Base-by-base conservation (phyloP, 2,329 filamentous ascomycete species). In the Alternaria ethzedia region DNA sequence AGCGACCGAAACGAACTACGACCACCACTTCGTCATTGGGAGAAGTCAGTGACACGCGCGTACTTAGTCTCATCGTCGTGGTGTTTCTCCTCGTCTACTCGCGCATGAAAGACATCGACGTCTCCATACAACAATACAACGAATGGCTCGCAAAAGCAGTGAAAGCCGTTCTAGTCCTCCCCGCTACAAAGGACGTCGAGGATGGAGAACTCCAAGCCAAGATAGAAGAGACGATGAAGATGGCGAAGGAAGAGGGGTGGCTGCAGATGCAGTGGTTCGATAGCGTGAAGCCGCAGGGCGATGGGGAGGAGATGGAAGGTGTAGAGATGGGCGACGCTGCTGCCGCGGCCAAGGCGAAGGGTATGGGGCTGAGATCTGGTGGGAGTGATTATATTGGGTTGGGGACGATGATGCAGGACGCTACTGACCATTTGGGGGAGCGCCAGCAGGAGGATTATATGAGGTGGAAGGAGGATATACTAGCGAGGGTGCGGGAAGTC, bases 321-420 rank as follows among this genome's bases (percentile, higher is more conserved):
- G 66, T 75, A 3, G 68, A 75, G 30, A 64, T 52, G 50, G 64
- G 71, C 9, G 78, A 77, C 1, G 69, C 20, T 1, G 69, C 25
- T 0, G 30, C 30, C 10, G 25, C 36, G n/a, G 75, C 71, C 54
- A 64, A 76, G 41, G 71, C 79, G 55, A 52, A 79, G 80, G n/a
- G 80, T 79, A 57, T 79, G 75, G 71, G 75, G 75, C 49, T 78
- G 76, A 61, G 81, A 83, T 70, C 80, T 78, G 73, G 81, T 83
- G 65, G 86, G 59, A 82, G 74, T 57, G 71, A 72, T 30, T 76
- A 78, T 44, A 78, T 85, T 80, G 88, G 78, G 78, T 64, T 85
- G 15, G 83, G 83, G 2, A 91, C 89, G 3, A 94, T 94, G 91
- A 88, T 94, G 70, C 91, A 94, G 77, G 89, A 90, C 67, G 86